Evolutionary conservation across 371 early-diverging fungal genomes (phyloP).

Genomic region (Saksenaea vasiformis): DNA sequence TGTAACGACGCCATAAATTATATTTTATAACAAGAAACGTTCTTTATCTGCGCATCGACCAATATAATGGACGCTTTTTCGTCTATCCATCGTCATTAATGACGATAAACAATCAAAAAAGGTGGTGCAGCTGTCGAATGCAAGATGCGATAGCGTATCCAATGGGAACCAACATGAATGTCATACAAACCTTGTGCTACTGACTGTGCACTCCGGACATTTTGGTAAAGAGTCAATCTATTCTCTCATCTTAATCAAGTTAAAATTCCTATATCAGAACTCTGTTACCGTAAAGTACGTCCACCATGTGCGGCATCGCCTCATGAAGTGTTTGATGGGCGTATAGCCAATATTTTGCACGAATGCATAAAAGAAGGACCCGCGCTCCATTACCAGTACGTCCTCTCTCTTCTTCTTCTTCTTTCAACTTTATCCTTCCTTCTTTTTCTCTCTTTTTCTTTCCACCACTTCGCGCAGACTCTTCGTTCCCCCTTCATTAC

Average conservation of each 20-base stretch:
- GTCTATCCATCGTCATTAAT: neutral
- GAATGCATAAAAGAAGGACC: neutral
- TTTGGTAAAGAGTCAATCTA: neutral
- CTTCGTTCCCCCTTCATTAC: neutral
- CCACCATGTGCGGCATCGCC: neutral
- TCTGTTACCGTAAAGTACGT: neutral
- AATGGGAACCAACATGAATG: neutral
- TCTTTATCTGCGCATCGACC: neutral
- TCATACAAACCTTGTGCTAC: neutral
- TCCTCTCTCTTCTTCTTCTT: too few relatives aligned
- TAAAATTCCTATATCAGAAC: conserved; percentile 2
- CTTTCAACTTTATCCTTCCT: too few relatives aligned
- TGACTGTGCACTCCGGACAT: conserved; percentile 3
- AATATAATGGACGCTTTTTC: neutral
- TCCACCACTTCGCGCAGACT: neutral
- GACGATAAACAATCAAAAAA: neutral
- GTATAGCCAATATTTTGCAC: neutral
- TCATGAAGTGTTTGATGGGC: neutral
- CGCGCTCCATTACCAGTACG: too few relatives aligned
- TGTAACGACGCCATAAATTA: neutral
- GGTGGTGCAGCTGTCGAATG: neutral
- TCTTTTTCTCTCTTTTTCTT: neutral
- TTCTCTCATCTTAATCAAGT: conserved; percentile 1
- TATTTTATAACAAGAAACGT: neutral
- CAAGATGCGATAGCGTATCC: neutral